Percentiles rank a stretch among this genome's conserved stretches.
Conservation (phyloP, 208 protist genomes). For the Borovskyia barvae region DNA sequence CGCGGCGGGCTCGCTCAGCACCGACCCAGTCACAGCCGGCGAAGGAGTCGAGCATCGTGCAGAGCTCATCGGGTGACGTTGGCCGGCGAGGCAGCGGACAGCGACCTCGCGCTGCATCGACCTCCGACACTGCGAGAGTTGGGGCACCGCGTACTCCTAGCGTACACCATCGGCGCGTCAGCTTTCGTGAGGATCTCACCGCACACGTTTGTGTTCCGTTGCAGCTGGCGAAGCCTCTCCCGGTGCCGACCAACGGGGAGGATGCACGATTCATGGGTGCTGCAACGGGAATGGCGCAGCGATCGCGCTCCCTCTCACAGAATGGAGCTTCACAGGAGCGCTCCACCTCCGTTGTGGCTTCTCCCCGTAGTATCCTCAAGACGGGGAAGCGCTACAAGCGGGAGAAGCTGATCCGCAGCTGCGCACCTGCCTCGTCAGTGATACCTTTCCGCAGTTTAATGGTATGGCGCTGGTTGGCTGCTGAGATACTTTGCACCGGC, state of each 20-base stretch:
- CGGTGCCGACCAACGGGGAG: not conserved
- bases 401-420: conserved; percentile 31
- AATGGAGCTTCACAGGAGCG: not conserved
- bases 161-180: not conserved
- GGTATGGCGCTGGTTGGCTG: conserved; percentile 36
- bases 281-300: not conserved
- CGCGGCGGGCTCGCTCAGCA: not conserved
- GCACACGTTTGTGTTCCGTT: not conserved
- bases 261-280: not conserved
- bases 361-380: conserved; percentile 46
- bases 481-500: conserved; percentile 20
- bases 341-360: not conserved
- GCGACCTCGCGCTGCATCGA: too few relatives aligned
- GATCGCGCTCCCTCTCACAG: not conserved
- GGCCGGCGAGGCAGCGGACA: too few relatives aligned
- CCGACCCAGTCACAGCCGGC: not conserved
- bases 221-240: not conserved
- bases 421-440: conserved; percentile 30
- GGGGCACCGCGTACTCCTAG: too few relatives aligned
- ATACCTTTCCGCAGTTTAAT: conserved; percentile 29
- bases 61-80: too few relatives aligned
- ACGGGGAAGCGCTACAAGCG: conserved; percentile 37
- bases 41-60: too few relatives aligned
- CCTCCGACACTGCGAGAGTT: too few relatives aligned
- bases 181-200: conserved; percentile 3